Evolutionary conservation across 2,329 filamentous ascomycete genomes (phyloP), one percentile per base, ranked within the genome.

Genomic region (Neonectria ditissima): DNA sequence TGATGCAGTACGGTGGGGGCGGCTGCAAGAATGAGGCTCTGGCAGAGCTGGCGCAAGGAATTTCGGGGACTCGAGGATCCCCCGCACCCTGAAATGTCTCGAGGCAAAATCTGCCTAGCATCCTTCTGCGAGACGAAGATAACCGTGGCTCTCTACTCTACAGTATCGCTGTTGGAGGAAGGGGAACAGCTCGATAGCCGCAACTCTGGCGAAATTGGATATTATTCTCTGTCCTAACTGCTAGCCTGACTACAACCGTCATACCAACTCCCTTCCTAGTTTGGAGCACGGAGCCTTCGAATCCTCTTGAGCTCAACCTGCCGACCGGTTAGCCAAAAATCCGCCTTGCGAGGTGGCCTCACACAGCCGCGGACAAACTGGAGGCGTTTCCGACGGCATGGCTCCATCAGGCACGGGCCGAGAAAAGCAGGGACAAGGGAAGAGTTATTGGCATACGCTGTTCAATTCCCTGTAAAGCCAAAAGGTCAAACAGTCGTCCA

Each of bases 401-500:
- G 34, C 5, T n/a, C 34, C 34, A n/a, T 37, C 6, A 37, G 34
- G 34, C 5, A 37, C 34, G 34, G 34, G 34, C 34, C 34, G n/a
- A 20, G n/a, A 5, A 39, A 22, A 3, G 2, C 11, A 32, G 32
- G 11, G 26, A 43, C 1, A 44, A 24, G 13, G 9, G 7, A 2
- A 16, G 34, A 1, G 34, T 14, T 14, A 3, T 39, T 1, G n/a
- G 39, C 61, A 22, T 4, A 67, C 65, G 1, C 24, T 4, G 7
- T 28, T 62, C 9, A 67, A n/a, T 2, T 45, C 8, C 6, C 22
- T 14, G 11, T 20, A 20, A 0, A 67, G 39, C 5, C 54, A 67
- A 41, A 68, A 68, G 0, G 56, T 30, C 4, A 62, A 50, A 5
- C 52, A 52, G 1, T 43, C 52, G 6, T 18, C 43, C 14, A 24